These are phyloP conservation scores for Hypoxylon rickii DNA, from an alignment of 495 filamentous ascomycete genomes.

Conservation along the genomic window DNA sequence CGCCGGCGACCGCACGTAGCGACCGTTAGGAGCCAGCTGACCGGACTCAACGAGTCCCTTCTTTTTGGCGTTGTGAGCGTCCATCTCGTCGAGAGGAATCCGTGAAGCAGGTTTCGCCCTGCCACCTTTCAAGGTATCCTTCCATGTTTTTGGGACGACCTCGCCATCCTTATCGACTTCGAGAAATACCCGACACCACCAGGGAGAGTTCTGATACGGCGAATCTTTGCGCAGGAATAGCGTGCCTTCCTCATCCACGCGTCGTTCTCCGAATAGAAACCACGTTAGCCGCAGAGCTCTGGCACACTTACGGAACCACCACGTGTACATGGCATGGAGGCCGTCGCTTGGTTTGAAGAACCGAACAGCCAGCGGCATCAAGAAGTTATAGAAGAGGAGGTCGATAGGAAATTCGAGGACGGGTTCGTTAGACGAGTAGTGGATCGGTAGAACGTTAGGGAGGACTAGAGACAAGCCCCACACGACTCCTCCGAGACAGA, in stretches of 20 bases:
- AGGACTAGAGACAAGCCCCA: constrained; percentile 78
- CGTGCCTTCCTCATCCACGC: constrained; percentile 78
- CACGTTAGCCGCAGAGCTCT: constrained; percentile 77
- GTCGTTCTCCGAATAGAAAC: constrained; percentile 88
- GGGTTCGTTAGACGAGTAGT: constrained; percentile 88
- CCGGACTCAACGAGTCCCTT: constrained; percentile 48
- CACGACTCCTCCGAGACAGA: constrained; percentile 93
- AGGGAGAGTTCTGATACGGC: constrained; percentile 29
- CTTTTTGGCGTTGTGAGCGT: constrained; percentile 29
- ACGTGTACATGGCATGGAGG: constrained; percentile 82
- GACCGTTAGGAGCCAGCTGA: constrained; percentile 66
- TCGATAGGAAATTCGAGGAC: constrained; percentile 94
- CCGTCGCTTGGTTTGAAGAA: constrained; percentile 83
- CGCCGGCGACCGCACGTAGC: constrained; percentile 85
- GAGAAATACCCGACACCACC: constrained; percentile 44
- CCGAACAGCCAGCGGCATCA: constrained; percentile 82
- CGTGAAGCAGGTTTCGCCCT: constrained; percentile 37
- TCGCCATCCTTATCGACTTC: constrained; percentile 38
- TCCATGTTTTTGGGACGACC: constrained; percentile 48
- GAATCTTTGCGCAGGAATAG: constrained; percentile 37
- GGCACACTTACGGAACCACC: constrained; percentile 95
- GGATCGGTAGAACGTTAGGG: constrained; percentile 79
- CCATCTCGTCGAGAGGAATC: constrained; percentile 32
- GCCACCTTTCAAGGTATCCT: constrained; percentile 46
- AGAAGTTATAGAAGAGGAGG: constrained; percentile 92